These are phyloP conservation scores for Monilinia laxa DNA, from an alignment of 2,329 filamentous ascomycete species.

Conservation along the genomic window DNA sequence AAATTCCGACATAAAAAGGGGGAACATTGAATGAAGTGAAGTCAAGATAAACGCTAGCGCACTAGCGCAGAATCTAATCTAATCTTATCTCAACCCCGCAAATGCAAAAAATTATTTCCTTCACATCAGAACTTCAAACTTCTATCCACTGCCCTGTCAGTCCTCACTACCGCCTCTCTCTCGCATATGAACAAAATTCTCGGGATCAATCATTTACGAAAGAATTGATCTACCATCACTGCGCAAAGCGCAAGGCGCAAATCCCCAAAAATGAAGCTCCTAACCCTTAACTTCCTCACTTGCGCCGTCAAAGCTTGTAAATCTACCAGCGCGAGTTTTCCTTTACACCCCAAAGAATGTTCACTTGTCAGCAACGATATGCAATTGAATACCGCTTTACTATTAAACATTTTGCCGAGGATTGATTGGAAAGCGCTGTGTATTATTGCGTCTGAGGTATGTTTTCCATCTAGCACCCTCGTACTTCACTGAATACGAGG, in stretches of 20 bases:
- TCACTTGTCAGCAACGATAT: constrained; percentile 84
- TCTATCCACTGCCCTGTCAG: background rate
- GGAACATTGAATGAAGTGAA: background rate
- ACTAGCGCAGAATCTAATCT: constrained; percentile 18
- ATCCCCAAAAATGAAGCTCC: constrained; percentile 71
- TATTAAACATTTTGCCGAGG: constrained; percentile 81
- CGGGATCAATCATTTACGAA: background rate
- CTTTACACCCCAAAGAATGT: constrained; percentile 87
- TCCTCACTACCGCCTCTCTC: no score
- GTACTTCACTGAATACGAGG: background rate
- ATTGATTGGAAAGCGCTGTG: constrained; percentile 85
- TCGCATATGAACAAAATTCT: no score
- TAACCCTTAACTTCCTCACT: constrained; percentile 94
- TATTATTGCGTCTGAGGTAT: constrained; percentile 73
- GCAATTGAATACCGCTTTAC: constrained; percentile 75
- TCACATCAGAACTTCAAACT: background rate
- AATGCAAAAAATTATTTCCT: constrained; percentile 18
- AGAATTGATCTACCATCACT: accelerated
- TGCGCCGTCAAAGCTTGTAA: constrained; percentile 97
- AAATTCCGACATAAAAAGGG: background rate
- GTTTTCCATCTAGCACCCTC: constrained; percentile 28
- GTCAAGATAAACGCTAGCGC: background rate
- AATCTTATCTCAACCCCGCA: constrained; percentile 17
- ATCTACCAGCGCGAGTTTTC: constrained; percentile 73
- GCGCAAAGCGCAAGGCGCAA: background rate